Conservation (phyloP, 2,329 filamentous ascomycete genomes). For the Aureobasidium sp. region DNA sequence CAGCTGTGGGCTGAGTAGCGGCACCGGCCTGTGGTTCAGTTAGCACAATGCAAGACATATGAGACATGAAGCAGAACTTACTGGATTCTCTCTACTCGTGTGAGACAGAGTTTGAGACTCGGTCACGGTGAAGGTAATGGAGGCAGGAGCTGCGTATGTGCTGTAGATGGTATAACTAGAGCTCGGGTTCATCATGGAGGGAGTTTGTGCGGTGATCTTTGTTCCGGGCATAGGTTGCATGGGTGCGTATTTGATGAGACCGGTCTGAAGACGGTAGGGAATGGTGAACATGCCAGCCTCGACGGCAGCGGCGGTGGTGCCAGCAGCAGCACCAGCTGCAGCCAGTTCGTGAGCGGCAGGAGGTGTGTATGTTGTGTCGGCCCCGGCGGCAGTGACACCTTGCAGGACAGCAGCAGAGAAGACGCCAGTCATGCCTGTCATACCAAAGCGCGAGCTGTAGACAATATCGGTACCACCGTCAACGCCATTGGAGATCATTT, state of each 20-base stretch:
- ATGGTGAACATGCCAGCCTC: conserved; percentile 29
- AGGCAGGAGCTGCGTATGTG: conserved; percentile 38
- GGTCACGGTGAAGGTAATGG: conserved; percentile 44
- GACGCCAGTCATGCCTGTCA: conserved; percentile 54
- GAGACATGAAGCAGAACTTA: conserved; percentile 31
- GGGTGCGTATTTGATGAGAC: conserved; percentile 51
- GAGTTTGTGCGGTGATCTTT: conserved; percentile 47
- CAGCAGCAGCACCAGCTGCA: conserved; percentile 18
- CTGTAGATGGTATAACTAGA: conserved; percentile 47
- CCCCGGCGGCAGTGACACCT: conserved; percentile 29
- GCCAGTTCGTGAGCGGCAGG: conserved; percentile 24
- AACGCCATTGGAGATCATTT: conserved; percentile 48
- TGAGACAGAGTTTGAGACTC: conserved; percentile 43
- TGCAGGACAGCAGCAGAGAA: conserved; percentile 39
- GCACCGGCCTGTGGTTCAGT: neutral
- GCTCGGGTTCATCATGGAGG: conserved; percentile 46
- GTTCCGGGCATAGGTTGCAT: conserved; percentile 53
- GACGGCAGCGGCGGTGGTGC: conserved; percentile 17
- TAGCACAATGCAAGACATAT: neutral
- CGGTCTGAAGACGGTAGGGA: conserved; percentile 49
- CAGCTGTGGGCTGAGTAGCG: conserved; percentile 25
- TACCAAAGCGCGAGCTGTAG: conserved; percentile 56
- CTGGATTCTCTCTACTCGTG: conserved; percentile 50
- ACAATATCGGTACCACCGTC: conserved; percentile 50
- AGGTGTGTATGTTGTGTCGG: conserved; percentile 25